Conservation (phyloP, 345 rosid species). For the Limnanthes douglasii region DNA sequence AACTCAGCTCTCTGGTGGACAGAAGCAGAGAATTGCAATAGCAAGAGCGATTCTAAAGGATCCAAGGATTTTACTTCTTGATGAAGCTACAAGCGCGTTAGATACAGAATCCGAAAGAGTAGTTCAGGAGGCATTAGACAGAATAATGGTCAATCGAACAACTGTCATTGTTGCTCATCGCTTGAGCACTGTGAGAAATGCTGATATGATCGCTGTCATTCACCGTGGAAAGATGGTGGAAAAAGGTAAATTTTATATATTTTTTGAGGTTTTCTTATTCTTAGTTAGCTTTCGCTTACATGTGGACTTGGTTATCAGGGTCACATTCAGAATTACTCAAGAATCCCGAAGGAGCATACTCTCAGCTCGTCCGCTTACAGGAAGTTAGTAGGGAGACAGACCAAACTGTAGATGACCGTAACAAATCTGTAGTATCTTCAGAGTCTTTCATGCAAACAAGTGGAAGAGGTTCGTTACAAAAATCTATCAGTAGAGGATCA, state of each 20-base stretch:
- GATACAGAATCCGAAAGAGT: constrained; percentile 77
- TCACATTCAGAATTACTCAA: constrained; percentile 36
- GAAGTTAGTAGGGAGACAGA: constrained; percentile 20
- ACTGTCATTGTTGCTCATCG: constrained; percentile 82
- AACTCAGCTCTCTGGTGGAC: constrained; percentile 89
- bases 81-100: constrained; percentile 87
- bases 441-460: constrained; percentile 14
- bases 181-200: constrained; percentile 59
- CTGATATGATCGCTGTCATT: constrained; percentile 64
- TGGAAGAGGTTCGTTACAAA: constrained; percentile 4
- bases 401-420: constrained; percentile 12
- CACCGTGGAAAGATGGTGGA: constrained; percentile 72
- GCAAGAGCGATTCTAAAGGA: constrained; percentile 82
- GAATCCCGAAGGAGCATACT: constrained; percentile 68
- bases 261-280: too few species aligned
- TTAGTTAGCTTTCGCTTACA: background rate
- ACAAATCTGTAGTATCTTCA: constrained; percentile 1
- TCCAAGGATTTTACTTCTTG: constrained; percentile 59
- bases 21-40: constrained; percentile 85
- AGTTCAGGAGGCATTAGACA: constrained; percentile 79
- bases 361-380: constrained; percentile 61
- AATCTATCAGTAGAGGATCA: constrained; percentile 22
- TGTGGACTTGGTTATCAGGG: constrained; percentile 17
- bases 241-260: constrained; percentile 32
- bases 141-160: constrained; percentile 64